These are phyloP conservation scores for Penicillium sp. DNA, from an alignment of 2,329 filamentous ascomycete genomes.

Conservation along the genomic window DNA sequence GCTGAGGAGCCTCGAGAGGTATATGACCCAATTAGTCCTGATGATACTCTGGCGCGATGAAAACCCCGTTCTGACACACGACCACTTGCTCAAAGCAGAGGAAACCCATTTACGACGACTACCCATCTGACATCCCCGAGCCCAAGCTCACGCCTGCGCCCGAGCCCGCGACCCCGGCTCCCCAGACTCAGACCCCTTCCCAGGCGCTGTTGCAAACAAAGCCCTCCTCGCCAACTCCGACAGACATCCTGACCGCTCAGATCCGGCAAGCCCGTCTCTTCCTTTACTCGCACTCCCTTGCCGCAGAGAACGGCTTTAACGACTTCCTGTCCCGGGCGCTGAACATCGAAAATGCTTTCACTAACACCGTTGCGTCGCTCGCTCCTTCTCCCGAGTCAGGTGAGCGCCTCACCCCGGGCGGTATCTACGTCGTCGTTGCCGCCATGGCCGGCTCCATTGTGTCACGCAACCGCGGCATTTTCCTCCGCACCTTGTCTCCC, in stretches of 20 bases:
- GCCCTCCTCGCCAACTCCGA: constrained; percentile 63
- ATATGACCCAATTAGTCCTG: constrained; percentile 1
- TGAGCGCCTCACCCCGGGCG: constrained; percentile 83
- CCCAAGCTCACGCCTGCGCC: constrained; percentile 17
- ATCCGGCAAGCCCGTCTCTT: constrained; percentile 75
- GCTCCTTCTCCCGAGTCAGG: constrained; percentile 79
- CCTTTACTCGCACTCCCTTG: constrained; percentile 68
- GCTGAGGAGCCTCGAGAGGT: constrained; percentile 40
- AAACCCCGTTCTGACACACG: constrained; percentile 11
- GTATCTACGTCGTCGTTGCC: constrained; percentile 86
- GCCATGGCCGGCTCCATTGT: constrained; percentile 94
- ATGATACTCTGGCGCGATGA: neutral
- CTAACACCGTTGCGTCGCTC: constrained; percentile 78
- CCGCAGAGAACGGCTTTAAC: constrained; percentile 79
- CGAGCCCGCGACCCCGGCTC: constrained; percentile 16
- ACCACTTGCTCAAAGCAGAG: constrained; percentile 24
- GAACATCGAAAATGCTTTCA: constrained; percentile 81
- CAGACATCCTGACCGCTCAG: constrained; percentile 79
- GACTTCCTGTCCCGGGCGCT: constrained; percentile 72
- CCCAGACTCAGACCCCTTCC: constrained; percentile 19
- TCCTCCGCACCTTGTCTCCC: constrained; percentile 72
- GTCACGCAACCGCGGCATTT: constrained; percentile 76
- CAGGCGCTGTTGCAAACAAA: constrained; percentile 18
- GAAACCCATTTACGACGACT: constrained; percentile 45
- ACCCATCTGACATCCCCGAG: constrained; percentile 30